Evolutionary conservation across 192 early-diverging fungal species (phyloP), one percentile per base, ranked within the genome.

Genomic region (Coemansia sp.): DNA sequence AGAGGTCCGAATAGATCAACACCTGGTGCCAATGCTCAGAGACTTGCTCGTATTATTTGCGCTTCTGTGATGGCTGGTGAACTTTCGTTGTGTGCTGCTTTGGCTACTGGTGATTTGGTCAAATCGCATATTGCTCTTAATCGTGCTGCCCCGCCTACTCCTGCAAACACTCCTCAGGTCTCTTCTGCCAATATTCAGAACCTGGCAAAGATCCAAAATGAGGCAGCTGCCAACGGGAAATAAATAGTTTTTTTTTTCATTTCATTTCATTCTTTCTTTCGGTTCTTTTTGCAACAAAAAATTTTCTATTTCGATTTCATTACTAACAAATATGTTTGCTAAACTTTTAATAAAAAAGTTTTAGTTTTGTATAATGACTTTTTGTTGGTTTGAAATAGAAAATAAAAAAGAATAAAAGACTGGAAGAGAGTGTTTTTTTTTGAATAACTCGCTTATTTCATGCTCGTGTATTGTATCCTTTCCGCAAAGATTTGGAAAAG

Each of bases 51-150:
- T 22, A 86, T 97, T 55, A 92, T 95, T 56, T 89, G 88, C 64
- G 92, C 95, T 5, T 81, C 91, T 25, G 94, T 95, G 2, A 92
- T 97, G 91, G 95, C 94, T 36, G 94, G 94, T 58, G 95, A 97
- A 79, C 82, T 97, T 33, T 91, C 89, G 32, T 80, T 97, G 52
- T 93, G 88, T 64, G 75, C 91, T 10, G 95, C 95, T 4, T 75
- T 96, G 48, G 93, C 93, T 28, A 89, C 93, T 16, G 95, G 94
- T 32, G 92, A 96, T 65, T 77, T 97, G 64, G 95, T 97, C 34
- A 86, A 90, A 68, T 84, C 89, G 6, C 95, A 97, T 61, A 95
- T 95, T 89, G 87, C 84, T 33, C 91, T 92, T 40, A 96, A 96
- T 72, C 82, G 94, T 42, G 87, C 86, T 34, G 80, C 68, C 29